Conservation (phyloP, 305 asterid species). For the Fraxinus latifolia region DNA sequence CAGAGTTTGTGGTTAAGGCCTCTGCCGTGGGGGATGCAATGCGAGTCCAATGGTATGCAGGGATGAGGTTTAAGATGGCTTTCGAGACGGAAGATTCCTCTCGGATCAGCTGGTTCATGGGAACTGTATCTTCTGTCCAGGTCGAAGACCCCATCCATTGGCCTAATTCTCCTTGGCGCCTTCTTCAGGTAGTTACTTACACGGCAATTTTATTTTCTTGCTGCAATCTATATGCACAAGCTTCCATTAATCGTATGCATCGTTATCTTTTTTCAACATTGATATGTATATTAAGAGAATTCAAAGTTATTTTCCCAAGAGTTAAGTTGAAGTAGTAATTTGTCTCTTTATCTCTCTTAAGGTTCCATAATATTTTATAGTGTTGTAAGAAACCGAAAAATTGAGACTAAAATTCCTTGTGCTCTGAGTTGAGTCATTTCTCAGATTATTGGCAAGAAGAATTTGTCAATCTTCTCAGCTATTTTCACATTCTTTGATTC, state of each 20-base stretch:
- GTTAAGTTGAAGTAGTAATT: not conserved
- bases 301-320: not conserved
- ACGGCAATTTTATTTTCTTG: not conserved
- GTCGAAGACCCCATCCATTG: conserved; percentile 64
- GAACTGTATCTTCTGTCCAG: conserved; percentile 63
- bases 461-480: not conserved
- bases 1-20: conserved; percentile 78
- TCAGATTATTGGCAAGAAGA: not conserved
- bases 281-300: not conserved
- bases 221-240: not conserved
- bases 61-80: conserved; percentile 95
- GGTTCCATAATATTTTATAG: not conserved
- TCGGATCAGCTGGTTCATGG: conserved; percentile 89
- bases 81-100: conserved; percentile 89
- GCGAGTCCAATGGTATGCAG: conserved; percentile 66
- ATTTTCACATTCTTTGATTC: not conserved
- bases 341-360: not conserved
- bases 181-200: conserved; percentile 55
- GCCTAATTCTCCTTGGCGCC: conserved; percentile 94
- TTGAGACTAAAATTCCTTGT: not conserved
- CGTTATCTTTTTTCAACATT: not conserved
- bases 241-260: not conserved
- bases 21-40: conserved; percentile 58
- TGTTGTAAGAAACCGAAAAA: not conserved
- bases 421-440: not conserved